Percentiles rank a stretch among this genome's conserved stretches.
Conservation (phyloP, 495 filamentous ascomycete genomes). For the Barbatosphaeria neglecta region DNA sequence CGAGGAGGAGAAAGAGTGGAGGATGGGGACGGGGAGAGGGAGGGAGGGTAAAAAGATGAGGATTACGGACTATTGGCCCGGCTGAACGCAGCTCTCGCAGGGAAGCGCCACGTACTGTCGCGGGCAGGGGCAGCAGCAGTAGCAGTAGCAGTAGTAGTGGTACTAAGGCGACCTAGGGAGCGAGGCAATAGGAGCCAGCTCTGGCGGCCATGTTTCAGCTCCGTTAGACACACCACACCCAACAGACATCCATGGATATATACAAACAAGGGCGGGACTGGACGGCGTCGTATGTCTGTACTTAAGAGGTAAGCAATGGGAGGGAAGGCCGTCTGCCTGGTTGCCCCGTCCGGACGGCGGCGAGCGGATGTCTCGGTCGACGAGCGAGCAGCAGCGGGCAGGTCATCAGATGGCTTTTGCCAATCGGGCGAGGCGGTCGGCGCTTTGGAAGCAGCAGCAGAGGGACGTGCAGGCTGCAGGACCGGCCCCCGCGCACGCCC, state of each 20-base stretch:
- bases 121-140: too few relatives aligned
- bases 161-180: too few relatives aligned
- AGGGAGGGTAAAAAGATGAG: background rate
- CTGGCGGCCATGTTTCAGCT: background rate
- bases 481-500: too few relatives aligned
- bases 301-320: background rate
- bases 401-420: background rate
- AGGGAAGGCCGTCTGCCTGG: background rate
- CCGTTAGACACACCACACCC: too few relatives aligned
- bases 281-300: background rate
- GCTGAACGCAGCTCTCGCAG: background rate
- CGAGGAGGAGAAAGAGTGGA: background rate
- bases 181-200: too few relatives aligned
- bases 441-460: background rate
- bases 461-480: too few relatives aligned
- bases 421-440: background rate
- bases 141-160: too few relatives aligned
- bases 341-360: too few relatives aligned
- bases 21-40: background rate
- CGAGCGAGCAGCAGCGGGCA: too few relatives aligned
- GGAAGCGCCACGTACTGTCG: too few relatives aligned
- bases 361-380: background rate
- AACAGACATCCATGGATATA: too few relatives aligned
- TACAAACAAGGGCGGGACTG: background rate
- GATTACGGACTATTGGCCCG: background rate